Base-by-base conservation (phyloP, 1,284 basidiomycete genomes). In the Cronartium ribicola region DNA sequence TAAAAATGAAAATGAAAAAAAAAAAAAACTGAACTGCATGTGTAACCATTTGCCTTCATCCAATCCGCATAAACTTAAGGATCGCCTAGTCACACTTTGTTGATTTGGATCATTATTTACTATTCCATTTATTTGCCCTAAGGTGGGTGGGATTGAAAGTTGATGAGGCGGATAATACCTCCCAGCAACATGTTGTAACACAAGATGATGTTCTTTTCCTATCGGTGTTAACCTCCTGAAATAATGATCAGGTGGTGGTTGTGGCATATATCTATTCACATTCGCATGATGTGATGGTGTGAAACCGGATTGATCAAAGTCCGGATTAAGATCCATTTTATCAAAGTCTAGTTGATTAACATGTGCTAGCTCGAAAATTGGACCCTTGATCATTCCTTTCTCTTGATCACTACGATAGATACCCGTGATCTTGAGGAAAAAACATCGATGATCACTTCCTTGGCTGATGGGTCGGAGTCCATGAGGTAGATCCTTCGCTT, bases 151-250 rank as follows among this genome's bases (percentile, higher is more conserved):
- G 43, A 20, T 20, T 3, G 29, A 41, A 4, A 64, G 36, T 8
- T 14, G 46, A 40, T 57, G 36, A n/a, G 69, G 43, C 29, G 69
- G 69, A 59, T 72, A 72, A 61, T 72, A 72, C 59, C 69, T 55
- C 10, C 69, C 69, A 65, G 69, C 69, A n/a, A 72, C 59, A 51
- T 72, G 69, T 41, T 65, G 46, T 37, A 72, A 55, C 39, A 72
- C 69, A 8, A 72, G 61, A 65, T 72, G 69, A 59, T 72, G 69
- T 43, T 72, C 69, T 59, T 72, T 72, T 20, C 62, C 62, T 39
- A 72, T 22, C 7, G 69, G 69, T 37, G 69, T 72, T 10, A 72
- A 43, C 37, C 69, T 63, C 59, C 69, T 64, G 20, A 72, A 72
- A 55, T 41, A 72, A 44, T 48, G 65, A 14, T 46, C 40, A 59